Base-by-base conservation (phyloP, 2,329 filamentous ascomycete genomes). In the Ophidiomyces ophidiicola region DNA sequence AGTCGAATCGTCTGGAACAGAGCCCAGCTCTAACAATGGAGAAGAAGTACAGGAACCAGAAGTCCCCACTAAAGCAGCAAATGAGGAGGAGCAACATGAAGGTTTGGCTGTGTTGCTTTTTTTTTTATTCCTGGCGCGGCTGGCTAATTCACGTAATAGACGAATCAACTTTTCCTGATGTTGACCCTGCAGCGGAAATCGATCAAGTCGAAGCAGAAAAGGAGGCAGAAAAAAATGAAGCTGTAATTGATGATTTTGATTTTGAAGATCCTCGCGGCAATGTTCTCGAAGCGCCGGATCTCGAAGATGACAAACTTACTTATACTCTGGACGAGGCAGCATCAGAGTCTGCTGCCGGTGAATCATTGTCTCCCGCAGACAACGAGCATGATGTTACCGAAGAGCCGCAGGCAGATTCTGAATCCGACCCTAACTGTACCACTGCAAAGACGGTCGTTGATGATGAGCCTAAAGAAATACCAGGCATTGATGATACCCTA, bases 201-300 rank as follows among this genome's bases (percentile, higher is more conserved):
- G 45, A 42, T 24, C 38, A 46, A 39, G 45, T 47, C 11, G 35
- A 44, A 23, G 44, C 45, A 7, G 44, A 44, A 29, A 47, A 44
- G 24, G 45, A 47, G 24, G 41, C 44, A 8, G 41, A 44, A 42
- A 40, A 36, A 14, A 36, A 21, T 18, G 42, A 31, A 32, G 38
- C 23, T 1, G 32, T 35, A 2, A 8, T 36, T 11, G 32, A 41
- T 21, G 38, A 34, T 7, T 30, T 15, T 25, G 38, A 36, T 30
- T 34, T 23, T 29, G 32, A 41, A 17, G 17, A 26, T n/a, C n/a
- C n/a, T n/a, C n/a, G n/a, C n/a, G n/a, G n/a, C n/a, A n/a, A n/a
- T n/a, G n/a, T n/a, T n/a, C n/a, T n/a, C n/a, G n/a, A n/a, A n/a
- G n/a, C n/a, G n/a, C 6, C 7, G 7, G 29, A 32, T 6, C 8